Conservation (phyloP, 75 land plant genomes). For the Pseudotsuga menziesii region DNA sequence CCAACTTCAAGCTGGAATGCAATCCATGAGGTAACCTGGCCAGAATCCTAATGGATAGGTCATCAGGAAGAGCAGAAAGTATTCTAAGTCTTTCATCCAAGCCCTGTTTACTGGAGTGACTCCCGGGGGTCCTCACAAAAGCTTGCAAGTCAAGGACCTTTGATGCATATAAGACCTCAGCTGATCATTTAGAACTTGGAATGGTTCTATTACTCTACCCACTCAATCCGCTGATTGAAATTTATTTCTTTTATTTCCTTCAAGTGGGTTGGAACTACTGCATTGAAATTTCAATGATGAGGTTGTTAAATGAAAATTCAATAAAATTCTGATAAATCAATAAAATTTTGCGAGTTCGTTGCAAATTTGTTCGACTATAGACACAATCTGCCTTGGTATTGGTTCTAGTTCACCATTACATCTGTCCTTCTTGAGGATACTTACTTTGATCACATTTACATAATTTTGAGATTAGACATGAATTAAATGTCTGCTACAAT, state of each 20-base stretch:
- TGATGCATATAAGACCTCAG: background rate
- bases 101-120: background rate
- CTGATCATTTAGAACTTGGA: background rate
- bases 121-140: background rate
- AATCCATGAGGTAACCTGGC: constrained; percentile 72
- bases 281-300: background rate
- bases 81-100: constrained; percentile 31
- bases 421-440: background rate
- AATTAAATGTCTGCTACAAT: background rate
- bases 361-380: background rate
- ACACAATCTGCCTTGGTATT: background rate
- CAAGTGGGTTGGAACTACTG: background rate
- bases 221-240: background rate
- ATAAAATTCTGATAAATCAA: background rate
- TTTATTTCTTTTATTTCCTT: background rate
- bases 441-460: background rate
- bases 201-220: background rate
- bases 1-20: constrained; percentile 52
- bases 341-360: background rate
- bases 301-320: background rate
- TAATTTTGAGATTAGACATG: background rate
- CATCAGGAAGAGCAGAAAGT: constrained; percentile 90
- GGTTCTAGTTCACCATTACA: background rate
- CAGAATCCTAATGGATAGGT: constrained; percentile 69
- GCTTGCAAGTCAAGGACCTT: background rate